phyloP scores from a whole-genome alignment of 2,329 filamentous ascomycete species.

The Chrysoporthe cubensis region DNA sequence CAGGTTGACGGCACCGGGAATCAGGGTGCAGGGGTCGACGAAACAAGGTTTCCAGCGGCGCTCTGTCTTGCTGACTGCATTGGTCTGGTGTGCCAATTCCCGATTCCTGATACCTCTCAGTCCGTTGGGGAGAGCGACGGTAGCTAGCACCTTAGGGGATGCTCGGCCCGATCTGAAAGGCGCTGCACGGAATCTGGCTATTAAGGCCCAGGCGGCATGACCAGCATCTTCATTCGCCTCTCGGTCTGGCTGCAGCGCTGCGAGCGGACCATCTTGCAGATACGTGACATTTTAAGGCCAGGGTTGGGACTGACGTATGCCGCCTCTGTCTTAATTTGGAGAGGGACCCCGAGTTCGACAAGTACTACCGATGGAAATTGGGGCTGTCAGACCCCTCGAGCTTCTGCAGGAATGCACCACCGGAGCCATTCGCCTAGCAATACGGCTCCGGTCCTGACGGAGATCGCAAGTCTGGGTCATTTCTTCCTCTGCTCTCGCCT shows the following conservation, averaged over 20 bases:
- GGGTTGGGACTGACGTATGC: background rate
- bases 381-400: background rate
- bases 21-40: constrained; percentile 15
- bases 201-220: constrained; percentile 12
- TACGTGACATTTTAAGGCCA: constrained; percentile 8
- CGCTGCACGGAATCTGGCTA: constrained; percentile 13
- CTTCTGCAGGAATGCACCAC: background rate
- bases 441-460: constrained; percentile 26
- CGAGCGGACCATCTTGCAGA: constrained; percentile 11
- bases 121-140: no score
- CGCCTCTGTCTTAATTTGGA: background rate
- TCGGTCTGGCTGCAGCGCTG: constrained; percentile 7
- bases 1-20: constrained; percentile 11
- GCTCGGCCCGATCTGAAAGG: constrained; percentile 19
- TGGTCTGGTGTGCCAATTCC: background rate
- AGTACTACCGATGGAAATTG: background rate
- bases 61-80: background rate
- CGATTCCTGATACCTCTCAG: background rate
- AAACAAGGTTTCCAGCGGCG: constrained; percentile 15
- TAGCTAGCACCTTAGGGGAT: background rate
- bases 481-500: background rate
- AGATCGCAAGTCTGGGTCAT: constrained; percentile 23
- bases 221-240: constrained; percentile 11
- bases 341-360: background rate
- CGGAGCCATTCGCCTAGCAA: constrained; percentile 11